phyloP scores from a whole-genome alignment of 164 flowering plant genomes.

The Cinnamomum chago region DNA sequence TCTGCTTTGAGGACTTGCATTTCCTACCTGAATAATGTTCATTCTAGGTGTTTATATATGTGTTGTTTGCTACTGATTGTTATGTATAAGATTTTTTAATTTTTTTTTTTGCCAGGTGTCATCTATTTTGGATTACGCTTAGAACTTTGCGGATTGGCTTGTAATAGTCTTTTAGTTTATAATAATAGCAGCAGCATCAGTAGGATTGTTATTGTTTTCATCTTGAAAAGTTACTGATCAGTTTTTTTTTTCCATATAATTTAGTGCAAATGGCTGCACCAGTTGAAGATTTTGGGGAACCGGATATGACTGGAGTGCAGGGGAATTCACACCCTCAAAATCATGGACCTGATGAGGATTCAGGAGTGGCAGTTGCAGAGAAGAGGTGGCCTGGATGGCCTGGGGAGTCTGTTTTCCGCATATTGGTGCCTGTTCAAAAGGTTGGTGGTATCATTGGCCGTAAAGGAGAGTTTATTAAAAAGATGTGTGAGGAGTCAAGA shows the following conservation, averaged over 20 bases:
- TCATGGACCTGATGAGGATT: conserved; percentile 21
- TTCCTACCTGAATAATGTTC: too few species aligned
- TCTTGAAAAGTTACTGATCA: background rate
- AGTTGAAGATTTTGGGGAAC: conserved; percentile 15
- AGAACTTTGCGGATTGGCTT: too few species aligned
- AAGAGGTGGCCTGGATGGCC: conserved; percentile 99
- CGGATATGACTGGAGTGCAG: conserved; percentile 8
- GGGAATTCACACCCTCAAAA: conserved; percentile 16
- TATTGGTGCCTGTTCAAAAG: conserved; percentile 87
- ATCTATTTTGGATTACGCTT: too few species aligned
- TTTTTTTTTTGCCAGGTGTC: too few species aligned
- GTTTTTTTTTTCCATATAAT: background rate
- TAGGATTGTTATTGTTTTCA: too few species aligned
- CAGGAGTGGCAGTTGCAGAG: conserved; percentile 37
- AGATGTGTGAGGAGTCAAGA: conserved; percentile 88
- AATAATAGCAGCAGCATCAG: too few species aligned
- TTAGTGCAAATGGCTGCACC: conserved; percentile 21
- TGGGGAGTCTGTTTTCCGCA: conserved; percentile 82
- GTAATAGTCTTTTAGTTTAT: too few species aligned
- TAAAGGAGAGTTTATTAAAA: conserved; percentile 89
- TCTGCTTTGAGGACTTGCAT: too few species aligned
- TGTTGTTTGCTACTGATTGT: too few species aligned
- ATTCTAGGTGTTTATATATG: too few species aligned
- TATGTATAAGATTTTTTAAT: too few species aligned
- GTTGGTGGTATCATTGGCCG: conserved; percentile 97